Evolutionary conservation across 2,329 filamentous ascomycete genomes (phyloP).

Genomic region (Ascosphaera aggregata): DNA sequence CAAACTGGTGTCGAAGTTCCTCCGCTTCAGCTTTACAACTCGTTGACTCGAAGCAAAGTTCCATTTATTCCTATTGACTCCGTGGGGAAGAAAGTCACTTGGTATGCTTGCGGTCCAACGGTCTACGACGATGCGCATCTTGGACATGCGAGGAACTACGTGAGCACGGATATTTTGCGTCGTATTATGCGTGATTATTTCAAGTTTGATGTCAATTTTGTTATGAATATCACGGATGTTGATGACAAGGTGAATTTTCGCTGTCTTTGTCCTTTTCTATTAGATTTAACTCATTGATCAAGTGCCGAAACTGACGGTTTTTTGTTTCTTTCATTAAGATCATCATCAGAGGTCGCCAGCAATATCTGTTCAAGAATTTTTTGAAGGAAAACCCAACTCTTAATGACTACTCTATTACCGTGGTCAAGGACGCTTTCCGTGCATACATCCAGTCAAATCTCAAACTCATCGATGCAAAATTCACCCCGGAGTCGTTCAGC

Average conservation of each 20-base stretch:
- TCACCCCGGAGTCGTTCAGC: slow-evolving; percentile 24
- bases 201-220: slow-evolving; percentile 58
- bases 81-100: slow-evolving; percentile 44
- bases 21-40: slow-evolving; percentile 58
- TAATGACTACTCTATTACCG: slow-evolving; percentile 23
- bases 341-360: slow-evolving; percentile 44
- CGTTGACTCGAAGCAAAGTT: slow-evolving; percentile 49
- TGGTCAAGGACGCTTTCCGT: slow-evolving; percentile 27
- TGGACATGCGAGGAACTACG: slow-evolving; percentile 74
- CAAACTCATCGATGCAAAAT: slow-evolving; percentile 22
- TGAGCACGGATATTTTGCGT: slow-evolving; percentile 69
- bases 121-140: slow-evolving; percentile 63
- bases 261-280: not conserved
- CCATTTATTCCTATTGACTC: slow-evolving; percentile 50
- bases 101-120: slow-evolving; percentile 81
- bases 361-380: slow-evolving; percentile 52
- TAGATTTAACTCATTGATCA: slow-evolving; percentile 1
- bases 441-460: slow-evolving; percentile 46
- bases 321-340: slow-evolving; percentile 21
- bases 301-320: too few species aligned
- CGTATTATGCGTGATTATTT: slow-evolving; percentile 69
- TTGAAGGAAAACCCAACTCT: slow-evolving; percentile 26
- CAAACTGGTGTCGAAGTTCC: slow-evolving; percentile 18
- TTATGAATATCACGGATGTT: slow-evolving; percentile 83
- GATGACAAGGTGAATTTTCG: slow-evolving; percentile 39